Percentiles rank a stretch among this genome's conserved stretches.
phyloP scores from a whole-genome alignment of 257 asterid genomes.

The Solanum pinnatisectum region DNA sequence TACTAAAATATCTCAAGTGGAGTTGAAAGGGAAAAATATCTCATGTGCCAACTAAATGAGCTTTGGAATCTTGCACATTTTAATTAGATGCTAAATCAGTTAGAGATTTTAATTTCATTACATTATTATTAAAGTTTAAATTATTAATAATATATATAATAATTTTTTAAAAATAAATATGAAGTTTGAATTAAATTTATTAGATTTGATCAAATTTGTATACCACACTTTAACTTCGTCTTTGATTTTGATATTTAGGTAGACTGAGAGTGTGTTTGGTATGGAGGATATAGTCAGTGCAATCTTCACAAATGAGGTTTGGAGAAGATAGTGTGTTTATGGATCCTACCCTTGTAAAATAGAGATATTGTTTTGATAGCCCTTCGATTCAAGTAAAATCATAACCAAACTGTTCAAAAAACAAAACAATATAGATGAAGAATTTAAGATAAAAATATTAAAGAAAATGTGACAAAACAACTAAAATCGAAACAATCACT shows the following conservation, averaged over 20 bases:
- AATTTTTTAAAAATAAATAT: not conserved
- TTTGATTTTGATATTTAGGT: not conserved
- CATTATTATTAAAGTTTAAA: not conserved
- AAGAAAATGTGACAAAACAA: too few species aligned
- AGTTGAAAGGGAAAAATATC: not conserved
- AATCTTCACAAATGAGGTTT: too few species aligned
- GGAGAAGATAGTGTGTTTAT: too few species aligned
- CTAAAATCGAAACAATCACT: not conserved
- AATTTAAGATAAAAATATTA: too few species aligned
- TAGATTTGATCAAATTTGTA: not conserved
- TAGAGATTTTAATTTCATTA: not conserved
- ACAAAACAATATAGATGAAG: too few species aligned
- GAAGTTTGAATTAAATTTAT: not conserved
- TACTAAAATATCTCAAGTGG: not conserved
- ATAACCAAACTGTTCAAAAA: too few species aligned
- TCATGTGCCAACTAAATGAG: not conserved
- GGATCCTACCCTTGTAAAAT: too few species aligned
- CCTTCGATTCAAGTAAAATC: too few species aligned
- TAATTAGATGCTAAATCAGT: not conserved
- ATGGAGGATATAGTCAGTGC: too few species aligned
- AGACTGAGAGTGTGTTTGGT: too few species aligned
- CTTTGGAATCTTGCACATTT: not conserved
- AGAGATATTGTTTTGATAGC: fast-evolving
- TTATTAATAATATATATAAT: not conserved
- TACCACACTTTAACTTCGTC: fast-evolving